Evolutionary conservation across 208 protist genomes (phyloP).

Genomic region (Phytomonas sp.): DNA sequence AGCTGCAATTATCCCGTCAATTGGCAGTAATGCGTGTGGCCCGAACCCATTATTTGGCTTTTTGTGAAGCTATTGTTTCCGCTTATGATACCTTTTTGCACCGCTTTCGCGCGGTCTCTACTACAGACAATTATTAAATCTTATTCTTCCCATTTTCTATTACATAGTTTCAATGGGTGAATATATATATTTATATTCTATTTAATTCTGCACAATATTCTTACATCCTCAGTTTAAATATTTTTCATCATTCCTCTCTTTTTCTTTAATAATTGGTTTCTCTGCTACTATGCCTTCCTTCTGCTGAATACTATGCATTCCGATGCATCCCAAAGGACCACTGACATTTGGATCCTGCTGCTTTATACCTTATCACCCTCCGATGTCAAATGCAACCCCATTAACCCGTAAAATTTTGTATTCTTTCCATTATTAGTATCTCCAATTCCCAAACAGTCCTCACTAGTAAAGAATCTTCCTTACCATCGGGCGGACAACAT

Average conservation of each 20-base stretch:
- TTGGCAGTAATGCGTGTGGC: no score
- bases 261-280: constrained; percentile 13
- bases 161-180: background rate
- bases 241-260: constrained; percentile 8
- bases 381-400: background rate
- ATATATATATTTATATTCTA: constrained; percentile 14
- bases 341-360: background rate
- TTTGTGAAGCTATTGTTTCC: no score
- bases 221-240: background rate
- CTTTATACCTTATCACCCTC: constrained; percentile 4
- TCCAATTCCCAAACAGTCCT: background rate
- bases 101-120: background rate
- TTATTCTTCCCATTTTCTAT: constrained; percentile 10
- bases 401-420: background rate
- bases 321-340: background rate
- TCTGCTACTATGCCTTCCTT: constrained; percentile 3
- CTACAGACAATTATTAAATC: background rate
- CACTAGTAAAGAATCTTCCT: no score
- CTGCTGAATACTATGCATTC: constrained; percentile 11
- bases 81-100: background rate
- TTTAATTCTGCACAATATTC: constrained; percentile 2
- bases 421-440: constrained; percentile 7
- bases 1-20: no score
- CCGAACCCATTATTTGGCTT: no score
- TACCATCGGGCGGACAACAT: no score